Conservation (phyloP, 805 yeast genomes). For the Nakazawaea ernobii region DNA sequence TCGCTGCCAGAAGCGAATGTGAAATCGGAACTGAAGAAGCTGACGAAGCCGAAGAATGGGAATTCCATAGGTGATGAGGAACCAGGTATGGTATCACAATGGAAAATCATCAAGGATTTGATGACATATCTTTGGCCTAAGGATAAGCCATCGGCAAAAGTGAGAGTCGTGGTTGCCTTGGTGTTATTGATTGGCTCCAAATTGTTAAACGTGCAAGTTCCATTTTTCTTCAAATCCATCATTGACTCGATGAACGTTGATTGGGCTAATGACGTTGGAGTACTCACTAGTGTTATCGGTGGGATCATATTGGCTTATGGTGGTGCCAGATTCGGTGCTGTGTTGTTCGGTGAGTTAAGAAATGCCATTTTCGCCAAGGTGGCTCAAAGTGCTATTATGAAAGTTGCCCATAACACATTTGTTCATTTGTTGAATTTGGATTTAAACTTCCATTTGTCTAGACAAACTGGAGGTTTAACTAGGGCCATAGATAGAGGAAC, state of each 20-base stretch:
- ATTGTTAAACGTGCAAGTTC: conserved; percentile 89
- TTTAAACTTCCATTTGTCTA: conserved; percentile 79
- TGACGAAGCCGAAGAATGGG: neutral
- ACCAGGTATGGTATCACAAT: conserved; percentile 29
- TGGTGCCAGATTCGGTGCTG: conserved; percentile 90
- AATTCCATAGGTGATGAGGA: conserved; percentile 1
- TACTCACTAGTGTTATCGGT: conserved; percentile 60
- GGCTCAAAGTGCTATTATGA: conserved; percentile 88
- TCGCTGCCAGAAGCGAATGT: neutral
- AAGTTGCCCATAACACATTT: conserved; percentile 86
- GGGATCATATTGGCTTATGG: conserved; percentile 81
- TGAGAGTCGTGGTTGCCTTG: conserved; percentile 74
- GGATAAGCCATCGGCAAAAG: conserved; percentile 55
- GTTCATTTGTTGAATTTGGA: conserved; percentile 79
- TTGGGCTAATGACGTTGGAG: conserved; percentile 63
- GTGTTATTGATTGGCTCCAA: conserved; percentile 73
- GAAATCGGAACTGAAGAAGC: neutral
- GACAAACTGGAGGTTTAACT: conserved; percentile 95
- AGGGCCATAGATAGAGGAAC: conserved; percentile 98
- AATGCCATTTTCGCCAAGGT: conserved; percentile 95
- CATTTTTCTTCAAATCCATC: conserved; percentile 84
- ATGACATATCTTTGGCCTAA: conserved; percentile 79
- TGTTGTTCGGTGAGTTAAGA: conserved; percentile 87
- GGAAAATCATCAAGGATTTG: conserved; percentile 57
- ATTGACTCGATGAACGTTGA: conserved; percentile 92